Base-by-base conservation (phyloP, 345 rosid species). In the Pugionium dolabratum region DNA sequence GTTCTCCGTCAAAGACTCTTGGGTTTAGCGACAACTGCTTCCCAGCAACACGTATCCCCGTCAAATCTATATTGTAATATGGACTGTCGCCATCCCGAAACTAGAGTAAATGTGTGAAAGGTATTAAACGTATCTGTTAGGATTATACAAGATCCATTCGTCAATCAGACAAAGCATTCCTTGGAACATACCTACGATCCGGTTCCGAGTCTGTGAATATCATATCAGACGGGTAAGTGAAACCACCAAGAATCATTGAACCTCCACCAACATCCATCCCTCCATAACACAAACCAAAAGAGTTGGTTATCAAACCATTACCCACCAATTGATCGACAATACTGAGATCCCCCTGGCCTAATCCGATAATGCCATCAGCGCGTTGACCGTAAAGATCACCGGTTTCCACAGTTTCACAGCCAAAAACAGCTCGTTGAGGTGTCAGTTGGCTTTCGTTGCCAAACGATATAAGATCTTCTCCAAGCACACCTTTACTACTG, bases 61-160 rank as follows among this genome's bases (percentile, higher is more conserved):
- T 94, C 91, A 88, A 85, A 81, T 90, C 86, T 75, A 92, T 79
- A 78, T 94, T 94, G 90, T 94, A 94, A 84, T 90, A 94, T 73
- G 89, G 93, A 88, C 97, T 90, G 97, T 93, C 87, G 84, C 91
- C 96, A 93, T 82, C 98, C 94, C 96, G 90, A 87, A 87, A 93
- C 98, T 89, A 85, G 85, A 83, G 94, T 89, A 87, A 89, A 89
- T 89, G 84, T 73, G 88, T 81, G 87, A 83, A 85, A 86, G 78
- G 85, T 79, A 81, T 82, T 81, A 84, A 79, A 71, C 69, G 63
- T 80, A 76, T 64, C 78, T 70, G 78, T 82, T 74, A 80, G 85
- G 78, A 56, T 79, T 82, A 60, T 69, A 73, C 63, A 71, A 47
- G 67, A 77, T 28, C 47, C 57, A 55, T 67, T 66, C 62, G 43